Evolutionary conservation across 2,329 filamentous ascomycete species (phyloP).

Genomic region (Tolypocladium inflatum): DNA sequence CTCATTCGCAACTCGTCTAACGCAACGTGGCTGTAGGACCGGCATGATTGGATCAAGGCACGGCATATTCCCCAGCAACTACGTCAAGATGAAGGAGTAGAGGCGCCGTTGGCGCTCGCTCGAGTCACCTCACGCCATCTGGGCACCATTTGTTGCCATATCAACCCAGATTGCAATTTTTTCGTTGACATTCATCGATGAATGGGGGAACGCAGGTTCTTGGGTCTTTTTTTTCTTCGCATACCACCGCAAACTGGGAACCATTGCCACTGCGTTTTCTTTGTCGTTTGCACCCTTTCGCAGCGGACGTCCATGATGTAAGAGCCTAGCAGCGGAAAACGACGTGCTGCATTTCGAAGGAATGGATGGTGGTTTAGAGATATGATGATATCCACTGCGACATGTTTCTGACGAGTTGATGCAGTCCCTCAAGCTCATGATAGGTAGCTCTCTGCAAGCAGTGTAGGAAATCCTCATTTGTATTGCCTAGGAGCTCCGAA

Average conservation of each 20-base stretch:
- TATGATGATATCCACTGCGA: neutral
- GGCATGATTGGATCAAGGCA: slow-evolving; percentile 76
- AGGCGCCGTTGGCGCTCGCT: neutral
- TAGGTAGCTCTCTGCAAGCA: neutral
- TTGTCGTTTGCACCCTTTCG: neutral
- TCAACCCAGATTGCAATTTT: neutral
- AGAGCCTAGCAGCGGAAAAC: neutral
- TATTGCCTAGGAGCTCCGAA: neutral
- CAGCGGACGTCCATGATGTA: neutral
- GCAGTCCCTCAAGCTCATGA: neutral
- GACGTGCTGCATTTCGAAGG: neutral
- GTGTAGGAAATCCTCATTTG: neutral
- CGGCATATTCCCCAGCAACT: slow-evolving; percentile 87
- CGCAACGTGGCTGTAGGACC: slow-evolving; percentile 46
- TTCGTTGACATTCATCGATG: neutral
- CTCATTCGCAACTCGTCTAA: neutral
- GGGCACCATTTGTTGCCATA: neutral
- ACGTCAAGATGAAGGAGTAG: slow-evolving; percentile 55
- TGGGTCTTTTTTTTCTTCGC: neutral
- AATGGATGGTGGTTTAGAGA: neutral
- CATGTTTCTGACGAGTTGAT: neutral
- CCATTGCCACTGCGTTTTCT: neutral
- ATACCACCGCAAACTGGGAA: neutral
- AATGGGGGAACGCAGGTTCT: neutral
- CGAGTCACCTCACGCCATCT: neutral